Base-by-base conservation (phyloP, 78 protist species). In the Dictyostelium intermedium region DNA sequence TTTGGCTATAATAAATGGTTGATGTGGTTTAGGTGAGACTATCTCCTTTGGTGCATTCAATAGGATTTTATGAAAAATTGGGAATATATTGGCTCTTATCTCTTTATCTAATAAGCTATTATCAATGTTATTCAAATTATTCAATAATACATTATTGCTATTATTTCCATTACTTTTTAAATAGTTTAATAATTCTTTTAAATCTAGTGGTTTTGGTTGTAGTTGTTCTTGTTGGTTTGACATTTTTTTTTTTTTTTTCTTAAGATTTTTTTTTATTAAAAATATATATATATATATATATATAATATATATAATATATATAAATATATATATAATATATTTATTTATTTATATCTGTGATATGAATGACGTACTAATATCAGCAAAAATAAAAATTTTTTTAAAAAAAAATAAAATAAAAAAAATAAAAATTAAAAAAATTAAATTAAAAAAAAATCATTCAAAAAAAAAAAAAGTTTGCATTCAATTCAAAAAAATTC, bases 81-180 rank as follows among this genome's bases (percentile, higher is more conserved):
- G 94, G 23, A 89, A 89, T 7, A 89, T 45, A 61, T 78, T 53
- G 3, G 82, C 37, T 45, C 94, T 25, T 23, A 89, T 89, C 50
- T 89, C 94, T 41, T 81, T 78, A 69, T 89, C 87, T 35, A 89
- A 39, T 32, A 89, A 77, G 4, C 34, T 23, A 70, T 66, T 72
- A 35, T 89, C 94, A 23, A 79, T 50, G 30, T 27, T 30, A 4
- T 13, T 27, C 14, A 47, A n/a, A 79, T 27, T 79, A 47, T 23
- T 27, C 1, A 47, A 23, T 35, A 47, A 41, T 13, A 25, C 56
- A 13, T 13, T 27, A 50, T 39, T n/a, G 34, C 39, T 56, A 56
- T 23, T 82, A 56, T 25, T 23, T 2, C 47, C 47, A 37, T 74
- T 74, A 7, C n/a, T 25, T 77, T 41, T 41, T 25, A 77, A 35